Evolutionary conservation across 2,329 filamentous ascomycete species (phyloP), one percentile per base, ranked within the genome.

Genomic region (Dendrostoma leiphaemia): DNA sequence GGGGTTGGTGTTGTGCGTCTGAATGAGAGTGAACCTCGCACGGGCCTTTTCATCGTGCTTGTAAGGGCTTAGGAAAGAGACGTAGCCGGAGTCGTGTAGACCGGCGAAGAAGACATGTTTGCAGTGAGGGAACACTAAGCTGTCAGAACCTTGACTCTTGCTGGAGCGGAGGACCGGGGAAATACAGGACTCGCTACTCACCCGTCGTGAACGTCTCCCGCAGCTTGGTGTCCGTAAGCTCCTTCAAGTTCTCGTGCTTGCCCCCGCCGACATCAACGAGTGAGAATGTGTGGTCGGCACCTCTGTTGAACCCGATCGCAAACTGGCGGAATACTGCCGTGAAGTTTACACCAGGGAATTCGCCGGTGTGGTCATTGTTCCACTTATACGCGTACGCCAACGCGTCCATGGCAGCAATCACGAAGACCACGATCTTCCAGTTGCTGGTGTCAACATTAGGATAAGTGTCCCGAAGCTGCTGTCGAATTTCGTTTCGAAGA

Each of bases 41-140:
- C 28, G n/a, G 17, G 19, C 17, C 4, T 34, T 47, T n/a, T 15
- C 28, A 12, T 47, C 44, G 28, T 32, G 44, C 29, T 47, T 47
- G 28, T 47, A 47, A 4, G 44, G 44, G 7, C 29, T 34, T 9
- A 47, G 44, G 29, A 47, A 47, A 2, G 44, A 47, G 28, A 47
- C 44, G n/a, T 47, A 47, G n/a, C 44, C 44, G n/a, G 29, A 31
- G 28, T 47, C 44, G 44, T 47, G 44, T n/a, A 28, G 34, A 13
- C 44, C 44, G 9, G 44, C 44, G 23, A 47, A 47, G 44, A 47
- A 47, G 7, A 47, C 44, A 34, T 47, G 44, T 35, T 47, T 47
- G 17, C 44, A 47, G 23, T 34, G 44, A 15, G 44, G 44, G 10
- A 47, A 32, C 29, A 47, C 44, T 47, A 19, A 10, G 4, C 21